Evolutionary conservation across 1,284 basidiomycete species (phyloP), one percentile per base, ranked within the genome.

Genomic region (Termitomyces sp.): DNA sequence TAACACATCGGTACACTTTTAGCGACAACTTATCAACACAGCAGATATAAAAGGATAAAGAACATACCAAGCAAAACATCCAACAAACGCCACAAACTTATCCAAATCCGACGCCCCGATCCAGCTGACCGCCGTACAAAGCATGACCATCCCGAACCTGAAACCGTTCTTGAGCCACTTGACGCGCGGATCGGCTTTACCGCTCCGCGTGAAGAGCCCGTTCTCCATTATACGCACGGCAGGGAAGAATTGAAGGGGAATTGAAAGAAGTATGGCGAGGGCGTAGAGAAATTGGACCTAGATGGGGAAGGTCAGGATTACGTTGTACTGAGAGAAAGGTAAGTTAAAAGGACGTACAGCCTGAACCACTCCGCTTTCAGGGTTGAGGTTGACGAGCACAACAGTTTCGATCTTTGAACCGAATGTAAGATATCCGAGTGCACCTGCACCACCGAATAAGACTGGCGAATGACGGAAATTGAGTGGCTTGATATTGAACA

Each of bases 171-270:
- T 99, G 65, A 86, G 78, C 93, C 96, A 92, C 68, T 90, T 91
- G 65, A 91, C 84, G 52, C 78, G 74, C 36, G 68, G 58, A 65
- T 87, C 73, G 36, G 62, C 77, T 70, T 93, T 92, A 59, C 98
- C 97, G 64, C 94, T 97, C 50, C 83, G 84, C 50, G 84, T 82
- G 69, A 99, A 98, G n/a, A 99, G 67, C 1, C 92, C 95, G 64
- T 96, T 96, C 77, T 99, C 97, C 74, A 99, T 84, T 68, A 99
- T 98, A 44, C 94, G 84, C 46, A 98, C 87, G 1, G 95, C 97
- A 0, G 96, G 96, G 89, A 99, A 98, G 54, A 99, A 86, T 68
- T 97, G 94, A 3, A 99, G 82, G 0, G 96, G 96, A 13, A 92
- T 90, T 13, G 94, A 97, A 40, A 98, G 84, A 58, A 98, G 78